Conservation (phyloP, 768 basidiomycete genomes). For the Lactifluus volemus region DNA sequence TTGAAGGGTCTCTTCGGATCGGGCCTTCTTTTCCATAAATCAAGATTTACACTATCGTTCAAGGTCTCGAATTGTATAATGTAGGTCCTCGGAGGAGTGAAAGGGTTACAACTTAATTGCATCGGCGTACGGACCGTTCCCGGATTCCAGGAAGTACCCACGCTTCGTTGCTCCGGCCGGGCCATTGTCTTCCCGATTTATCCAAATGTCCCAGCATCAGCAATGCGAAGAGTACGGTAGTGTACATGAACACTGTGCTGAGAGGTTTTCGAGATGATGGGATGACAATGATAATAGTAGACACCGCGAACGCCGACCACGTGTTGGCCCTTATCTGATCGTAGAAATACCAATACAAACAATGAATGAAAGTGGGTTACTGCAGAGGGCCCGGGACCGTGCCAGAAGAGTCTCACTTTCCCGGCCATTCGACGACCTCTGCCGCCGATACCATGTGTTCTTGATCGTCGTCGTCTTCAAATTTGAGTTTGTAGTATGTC, state of each 20-base stretch:
- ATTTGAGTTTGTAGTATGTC: conserved; percentile 70
- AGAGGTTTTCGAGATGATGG: not conserved
- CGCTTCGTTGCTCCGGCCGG: conserved; percentile 1
- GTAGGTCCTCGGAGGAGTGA: not conserved
- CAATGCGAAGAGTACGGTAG: not conserved
- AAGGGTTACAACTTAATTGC: not conserved
- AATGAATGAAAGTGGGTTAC: not conserved
- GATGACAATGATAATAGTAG: not conserved
- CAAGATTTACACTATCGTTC: not conserved
- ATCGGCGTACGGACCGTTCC: not conserved
- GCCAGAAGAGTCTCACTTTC: conserved; percentile 19
- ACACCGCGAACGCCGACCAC: not conserved
- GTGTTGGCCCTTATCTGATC: conserved; percentile 2
- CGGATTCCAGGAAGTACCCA: not conserved
- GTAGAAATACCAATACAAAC: not conserved
- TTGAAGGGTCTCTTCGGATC: not conserved
- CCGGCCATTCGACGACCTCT: conserved; percentile 78
- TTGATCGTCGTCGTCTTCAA: conserved; percentile 84
- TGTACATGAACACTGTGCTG: not conserved
- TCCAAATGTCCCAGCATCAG: not conserved
- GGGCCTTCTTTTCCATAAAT: not conserved
- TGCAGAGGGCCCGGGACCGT: not conserved
- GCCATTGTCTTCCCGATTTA: conserved; percentile 3
- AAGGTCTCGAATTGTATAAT: not conserved
- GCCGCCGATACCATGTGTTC: conserved; percentile 69